Evolutionary conservation across 108 stramenopile species (phyloP), one percentile per base, ranked within the genome.

Genomic region (Nannochloropsis salina): DNA sequence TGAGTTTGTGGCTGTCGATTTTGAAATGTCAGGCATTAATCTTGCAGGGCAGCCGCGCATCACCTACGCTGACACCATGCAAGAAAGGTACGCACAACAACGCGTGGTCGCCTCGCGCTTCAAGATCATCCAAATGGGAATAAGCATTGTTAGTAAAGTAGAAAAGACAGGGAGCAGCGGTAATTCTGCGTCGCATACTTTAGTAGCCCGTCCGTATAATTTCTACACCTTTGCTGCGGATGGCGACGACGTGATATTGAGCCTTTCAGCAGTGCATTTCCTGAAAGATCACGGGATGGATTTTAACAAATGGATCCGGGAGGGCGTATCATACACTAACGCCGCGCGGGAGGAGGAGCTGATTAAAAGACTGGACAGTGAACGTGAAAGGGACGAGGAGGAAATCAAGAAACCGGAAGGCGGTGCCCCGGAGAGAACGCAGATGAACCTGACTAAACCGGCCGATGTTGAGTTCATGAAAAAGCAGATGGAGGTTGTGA

Each of bases 81-180:
- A 86, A 82, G 82, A 80, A 21, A 44, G 86, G 2, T 86, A 86
- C 43, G 82, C 42, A 9, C 21, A 41, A 80, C 44, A 42, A 10
- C 44, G 61, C 31, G 42, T 12, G 20, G 74, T 82, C 15, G 40
- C 43, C 51, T 86, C 86, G 3, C 42, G 51, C 42, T 86, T 83
- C 43, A 86, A 82, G 81, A 20, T 86, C 41, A 83, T 80, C n/a
- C 86, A 86, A 61, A 82, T 82, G 82, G 86, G 86, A 9, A 12
- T 86, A 45, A 83, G 86, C 42, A 82, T 81, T 82, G 82, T 86
- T 43, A 31, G 86, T 22, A 82, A 79, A 47, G 9, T 6, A 15
- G 85, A 82, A 43, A 82, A 83, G 10, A 74, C 61, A 74, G n/a
- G 9, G 6, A 81, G 86, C 43, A 44, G 82, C 12, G 82, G 43